These are phyloP conservation scores for Fonsecaea multimorphosa DNA, from an alignment of 2,329 filamentous ascomycete species.

Conservation along the genomic window DNA sequence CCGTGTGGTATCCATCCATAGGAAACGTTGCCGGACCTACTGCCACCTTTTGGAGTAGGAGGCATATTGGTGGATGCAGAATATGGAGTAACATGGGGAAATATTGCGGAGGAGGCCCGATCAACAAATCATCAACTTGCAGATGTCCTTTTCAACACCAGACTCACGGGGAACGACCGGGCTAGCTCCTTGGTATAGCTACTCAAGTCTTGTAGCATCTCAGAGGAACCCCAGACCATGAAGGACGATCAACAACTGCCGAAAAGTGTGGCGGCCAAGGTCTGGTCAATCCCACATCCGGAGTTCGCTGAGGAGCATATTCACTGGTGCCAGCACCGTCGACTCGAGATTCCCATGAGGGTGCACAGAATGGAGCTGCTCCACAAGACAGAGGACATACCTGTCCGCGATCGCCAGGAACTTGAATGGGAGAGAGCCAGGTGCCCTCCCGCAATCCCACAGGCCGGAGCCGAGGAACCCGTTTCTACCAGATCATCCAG, in stretches of 20 bases:
- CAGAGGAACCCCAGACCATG: neutral
- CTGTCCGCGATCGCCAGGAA: neutral
- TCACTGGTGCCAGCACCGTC: neutral
- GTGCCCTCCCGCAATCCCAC: neutral
- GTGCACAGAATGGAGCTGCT: neutral
- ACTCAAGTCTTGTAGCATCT: neutral
- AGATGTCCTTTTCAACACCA: neutral
- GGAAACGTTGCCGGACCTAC: neutral
- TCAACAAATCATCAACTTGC: neutral
- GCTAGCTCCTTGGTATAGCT: constrained; percentile 24
- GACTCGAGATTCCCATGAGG: neutral
- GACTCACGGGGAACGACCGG: constrained; percentile 20
- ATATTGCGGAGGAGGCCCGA: constrained; percentile 11
- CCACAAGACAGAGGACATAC: neutral
- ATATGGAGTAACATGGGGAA: constrained; percentile 6
- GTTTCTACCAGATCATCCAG: neutral
- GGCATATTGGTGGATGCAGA: neutral
- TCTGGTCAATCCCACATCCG: constrained; percentile 14
- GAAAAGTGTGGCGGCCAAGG: constrained; percentile 13
- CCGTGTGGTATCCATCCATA: neutral
- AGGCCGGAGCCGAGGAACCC: neutral
- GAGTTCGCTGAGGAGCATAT: neutral
- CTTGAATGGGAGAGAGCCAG: too few relatives aligned
- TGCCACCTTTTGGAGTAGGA: neutral
- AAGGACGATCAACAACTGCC: constrained; percentile 22